Percentiles rank a stretch among this genome's conserved stretches.
phyloP scores from a whole-genome alignment of 176 grass and related monocot genomes.

The Canna indica region DNA sequence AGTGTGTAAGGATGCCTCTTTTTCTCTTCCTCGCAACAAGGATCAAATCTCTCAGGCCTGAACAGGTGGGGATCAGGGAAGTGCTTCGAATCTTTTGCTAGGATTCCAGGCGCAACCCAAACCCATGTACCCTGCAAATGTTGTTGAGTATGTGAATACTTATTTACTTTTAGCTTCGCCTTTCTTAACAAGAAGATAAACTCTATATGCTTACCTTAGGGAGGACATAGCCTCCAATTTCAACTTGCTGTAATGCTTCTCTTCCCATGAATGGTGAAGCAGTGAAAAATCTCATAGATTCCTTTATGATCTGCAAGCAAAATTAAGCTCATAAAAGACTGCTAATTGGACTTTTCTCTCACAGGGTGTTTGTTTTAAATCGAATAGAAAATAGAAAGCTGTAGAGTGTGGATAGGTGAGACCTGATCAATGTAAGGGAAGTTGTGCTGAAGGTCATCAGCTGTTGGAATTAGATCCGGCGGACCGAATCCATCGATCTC shows the following conservation, averaged over 20 bases:
- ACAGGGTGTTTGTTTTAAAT: too few species aligned
- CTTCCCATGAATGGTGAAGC: slow-evolving; percentile 76
- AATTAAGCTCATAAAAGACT: background rate
- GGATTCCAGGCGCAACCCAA: slow-evolving; percentile 71
- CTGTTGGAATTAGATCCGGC: slow-evolving; percentile 19
- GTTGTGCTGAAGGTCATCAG: slow-evolving; percentile 47
- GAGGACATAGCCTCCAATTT: slow-evolving; percentile 54
- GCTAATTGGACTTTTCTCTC: too few species aligned
- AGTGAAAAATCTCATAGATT: slow-evolving; percentile 69
- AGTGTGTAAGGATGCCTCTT: slow-evolving; percentile 65
- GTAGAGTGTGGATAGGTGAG: too few species aligned
- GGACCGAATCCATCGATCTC: slow-evolving; percentile 56
- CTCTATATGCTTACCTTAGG: slow-evolving; percentile 38
- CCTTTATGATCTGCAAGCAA: slow-evolving; percentile 54
- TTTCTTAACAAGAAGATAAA: too few species aligned
- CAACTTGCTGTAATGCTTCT: slow-evolving; percentile 57
- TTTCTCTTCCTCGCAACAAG: slow-evolving; percentile 48
- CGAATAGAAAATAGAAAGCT: too few species aligned
- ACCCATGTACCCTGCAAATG: slow-evolving; percentile 54
- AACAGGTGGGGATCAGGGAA: slow-evolving; percentile 82
- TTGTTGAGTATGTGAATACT: background rate
- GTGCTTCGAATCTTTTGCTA: slow-evolving; percentile 65
- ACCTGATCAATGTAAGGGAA: slow-evolving; percentile 79
- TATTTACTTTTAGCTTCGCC: too few species aligned
- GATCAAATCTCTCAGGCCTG: slow-evolving; percentile 66